phyloP scores from a whole-genome alignment of 2,329 filamentous ascomycete genomes.

The Plenodomus lindquistii region DNA sequence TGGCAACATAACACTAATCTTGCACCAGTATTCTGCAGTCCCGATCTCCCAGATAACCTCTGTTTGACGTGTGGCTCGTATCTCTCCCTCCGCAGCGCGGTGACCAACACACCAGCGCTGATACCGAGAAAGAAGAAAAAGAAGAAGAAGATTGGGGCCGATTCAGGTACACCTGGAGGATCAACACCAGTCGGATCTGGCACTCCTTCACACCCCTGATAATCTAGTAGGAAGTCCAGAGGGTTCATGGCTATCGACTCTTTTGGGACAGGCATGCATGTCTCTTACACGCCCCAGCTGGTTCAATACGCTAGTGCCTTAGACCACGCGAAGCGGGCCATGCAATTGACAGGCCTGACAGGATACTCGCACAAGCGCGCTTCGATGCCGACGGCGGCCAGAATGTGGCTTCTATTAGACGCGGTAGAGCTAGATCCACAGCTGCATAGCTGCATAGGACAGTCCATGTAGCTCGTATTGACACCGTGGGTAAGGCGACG shows the following conservation, averaged over 20 bases:
- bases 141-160: constrained; percentile 39
- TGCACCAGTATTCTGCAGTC: constrained; percentile 41
- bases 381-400: neutral
- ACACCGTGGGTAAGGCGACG: neutral
- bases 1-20: constrained; percentile 5
- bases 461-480: neutral
- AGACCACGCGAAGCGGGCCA: constrained; percentile 1
- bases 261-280: constrained; percentile 8
- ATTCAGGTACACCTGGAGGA: constrained; percentile 40
- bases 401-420: neutral
- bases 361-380: neutral
- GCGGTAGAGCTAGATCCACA: neutral
- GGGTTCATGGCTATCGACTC: neutral
- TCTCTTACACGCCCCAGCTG: constrained; percentile 5
- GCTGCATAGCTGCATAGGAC: neutral
- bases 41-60: constrained; percentile 37
- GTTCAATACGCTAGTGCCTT: constrained; percentile 4
- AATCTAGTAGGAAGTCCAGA: neutral
- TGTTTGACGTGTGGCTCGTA: constrained; percentile 47
- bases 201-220: constrained; percentile 40
- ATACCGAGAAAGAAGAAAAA: constrained; percentile 47
- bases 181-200: constrained; percentile 37
- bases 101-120: constrained; percentile 40
- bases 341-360: constrained; percentile 3
- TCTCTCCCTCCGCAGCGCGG: constrained; percentile 40